A percentile compares a stretch with the other conserved stretches of the same genome.
Conservation (phyloP, 805 yeast genomes). For the Candida boleticola region DNA sequence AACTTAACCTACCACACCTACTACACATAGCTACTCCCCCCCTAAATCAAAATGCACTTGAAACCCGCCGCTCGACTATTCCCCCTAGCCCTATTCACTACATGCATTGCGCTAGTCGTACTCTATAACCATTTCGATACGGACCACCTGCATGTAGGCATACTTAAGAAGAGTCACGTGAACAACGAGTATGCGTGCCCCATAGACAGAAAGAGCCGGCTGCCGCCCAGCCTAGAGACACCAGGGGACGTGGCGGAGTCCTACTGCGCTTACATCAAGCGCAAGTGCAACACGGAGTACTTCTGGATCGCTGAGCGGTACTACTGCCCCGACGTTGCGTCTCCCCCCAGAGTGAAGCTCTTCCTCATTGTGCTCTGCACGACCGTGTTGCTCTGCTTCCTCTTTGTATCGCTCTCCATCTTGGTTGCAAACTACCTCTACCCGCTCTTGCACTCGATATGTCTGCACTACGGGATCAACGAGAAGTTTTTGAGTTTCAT, state of each 20-base stretch:
- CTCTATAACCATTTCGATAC: too few relatives aligned
- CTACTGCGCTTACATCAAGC: not conserved
- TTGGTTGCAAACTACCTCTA: constrained; percentile 35
- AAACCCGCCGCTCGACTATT: too few relatives aligned
- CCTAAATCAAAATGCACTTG: too few relatives aligned
- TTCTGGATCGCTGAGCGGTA: constrained; percentile 26
- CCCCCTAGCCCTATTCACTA: too few relatives aligned
- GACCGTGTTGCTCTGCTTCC: constrained; percentile 12
- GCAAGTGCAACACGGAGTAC: constrained; percentile 20
- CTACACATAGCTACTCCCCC: too few relatives aligned
- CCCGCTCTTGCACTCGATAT: constrained; percentile 25
- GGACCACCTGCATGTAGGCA: too few relatives aligned
- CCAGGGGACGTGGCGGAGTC: not conserved
- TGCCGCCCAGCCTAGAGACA: not conserved
- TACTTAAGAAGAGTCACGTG: not conserved
- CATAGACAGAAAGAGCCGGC: not conserved
- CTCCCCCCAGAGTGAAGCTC: not conserved
- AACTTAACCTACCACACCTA: too few relatives aligned
- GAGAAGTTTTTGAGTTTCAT: constrained; percentile 31
- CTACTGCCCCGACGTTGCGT: constrained; percentile 20
- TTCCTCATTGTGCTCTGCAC: not conserved
- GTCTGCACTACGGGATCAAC: constrained; percentile 21
- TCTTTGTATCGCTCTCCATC: constrained; percentile 27
- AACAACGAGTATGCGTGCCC: not conserved
- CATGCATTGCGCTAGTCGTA: too few relatives aligned